These are phyloP conservation scores for Ganoderma lucidum DNA, from an alignment of 1,284 basidiomycete genomes.

Conservation along the genomic window DNA sequence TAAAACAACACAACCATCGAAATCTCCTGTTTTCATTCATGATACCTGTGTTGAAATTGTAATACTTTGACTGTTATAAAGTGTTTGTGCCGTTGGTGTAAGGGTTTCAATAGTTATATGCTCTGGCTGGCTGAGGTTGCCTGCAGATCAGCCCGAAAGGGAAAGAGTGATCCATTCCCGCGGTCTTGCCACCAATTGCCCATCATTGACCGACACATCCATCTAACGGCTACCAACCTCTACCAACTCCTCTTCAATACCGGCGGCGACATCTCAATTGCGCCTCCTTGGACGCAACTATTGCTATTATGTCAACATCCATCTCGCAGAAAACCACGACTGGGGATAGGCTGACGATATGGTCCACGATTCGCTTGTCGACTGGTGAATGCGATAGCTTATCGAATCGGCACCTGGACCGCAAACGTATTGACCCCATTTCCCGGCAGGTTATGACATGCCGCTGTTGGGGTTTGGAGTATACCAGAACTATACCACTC, in stretches of 20 bases:
- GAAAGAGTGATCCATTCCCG: neutral
- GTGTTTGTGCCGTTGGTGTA: too few species aligned
- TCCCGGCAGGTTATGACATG: slow-evolving; percentile 57
- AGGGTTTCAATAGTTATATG: neutral
- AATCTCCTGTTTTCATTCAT: neutral
- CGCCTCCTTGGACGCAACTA: neutral
- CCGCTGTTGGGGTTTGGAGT: slow-evolving; percentile 86
- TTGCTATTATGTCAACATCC: neutral
- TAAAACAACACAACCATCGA: neutral
- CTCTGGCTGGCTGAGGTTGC: neutral
- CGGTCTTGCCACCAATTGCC: neutral
- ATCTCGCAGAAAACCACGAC: neutral
- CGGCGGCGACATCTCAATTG: neutral
- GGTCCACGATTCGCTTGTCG: slow-evolving; percentile 25
- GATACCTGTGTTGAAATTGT: too few species aligned
- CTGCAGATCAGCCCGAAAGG: neutral
- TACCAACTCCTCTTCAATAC: neutral
- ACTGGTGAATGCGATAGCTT: slow-evolving; percentile 21
- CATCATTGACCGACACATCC: neutral
- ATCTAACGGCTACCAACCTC: neutral
- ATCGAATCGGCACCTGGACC: neutral
- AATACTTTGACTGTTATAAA: too few species aligned
- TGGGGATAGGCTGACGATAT: neutral
- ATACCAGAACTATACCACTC: slow-evolving; percentile 73
- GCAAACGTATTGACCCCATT: neutral